Conservation (phyloP, 2,329 filamentous ascomycete species). For the Pseudogymnoascus sp. region DNA sequence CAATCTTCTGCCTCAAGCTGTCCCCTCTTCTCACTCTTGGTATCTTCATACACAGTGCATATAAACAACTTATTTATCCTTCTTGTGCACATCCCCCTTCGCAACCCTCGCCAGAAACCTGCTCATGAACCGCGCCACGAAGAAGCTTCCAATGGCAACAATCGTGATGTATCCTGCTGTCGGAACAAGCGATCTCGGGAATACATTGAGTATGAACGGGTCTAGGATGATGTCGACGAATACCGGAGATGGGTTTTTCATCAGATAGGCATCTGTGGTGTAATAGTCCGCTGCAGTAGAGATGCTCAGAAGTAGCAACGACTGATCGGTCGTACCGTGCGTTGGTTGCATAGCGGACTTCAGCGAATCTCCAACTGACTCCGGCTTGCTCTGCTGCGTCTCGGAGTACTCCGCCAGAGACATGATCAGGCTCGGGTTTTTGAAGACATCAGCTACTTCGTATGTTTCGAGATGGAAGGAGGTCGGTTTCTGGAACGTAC, state of each 20-base stretch:
- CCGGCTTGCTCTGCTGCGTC: conserved; percentile 36
- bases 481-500: conserved; percentile 68
- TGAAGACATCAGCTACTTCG: conserved; percentile 54
- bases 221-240: conserved; percentile 79
- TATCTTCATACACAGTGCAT: neutral
- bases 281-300: conserved; percentile 79
- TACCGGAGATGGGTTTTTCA: conserved; percentile 68
- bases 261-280: conserved; percentile 65
- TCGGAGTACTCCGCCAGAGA: conserved; percentile 60
- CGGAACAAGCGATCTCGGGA: conserved; percentile 71
- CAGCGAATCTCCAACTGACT: conserved; percentile 16
- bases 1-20: neutral
- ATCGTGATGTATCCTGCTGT: conserved; percentile 62
- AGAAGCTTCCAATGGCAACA: conserved; percentile 44
- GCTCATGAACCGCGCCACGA: conserved; percentile 25
- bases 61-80: neutral
- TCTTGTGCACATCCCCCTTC: neutral
- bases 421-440: conserved; percentile 55
- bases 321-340: conserved; percentile 16
- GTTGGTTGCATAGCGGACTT: conserved; percentile 16
- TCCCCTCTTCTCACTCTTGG: neutral
- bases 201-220: conserved; percentile 71
- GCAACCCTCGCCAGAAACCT: conserved; percentile 21
- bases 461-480: conserved; percentile 65
- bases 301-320: conserved; percentile 52